These are phyloP conservation scores for Plenodomus lindquistii DNA, from an alignment of 2,329 filamentous ascomycete genomes.

Conservation along the genomic window DNA sequence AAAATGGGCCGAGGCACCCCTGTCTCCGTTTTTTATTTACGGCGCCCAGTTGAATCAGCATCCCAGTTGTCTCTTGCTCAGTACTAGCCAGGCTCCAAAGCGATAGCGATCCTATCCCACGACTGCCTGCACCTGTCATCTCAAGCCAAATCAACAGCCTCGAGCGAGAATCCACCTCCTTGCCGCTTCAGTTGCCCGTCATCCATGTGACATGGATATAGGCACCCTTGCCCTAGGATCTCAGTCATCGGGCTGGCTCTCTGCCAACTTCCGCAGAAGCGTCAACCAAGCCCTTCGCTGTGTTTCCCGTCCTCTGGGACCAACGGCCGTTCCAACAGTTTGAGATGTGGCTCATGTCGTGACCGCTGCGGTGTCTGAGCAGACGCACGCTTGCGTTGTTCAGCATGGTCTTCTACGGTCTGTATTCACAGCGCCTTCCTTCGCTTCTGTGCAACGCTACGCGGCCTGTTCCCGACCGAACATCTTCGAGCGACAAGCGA, in stretches of 20 bases:
- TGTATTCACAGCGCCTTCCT: constrained; percentile 5
- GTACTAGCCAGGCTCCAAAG: constrained; percentile 1
- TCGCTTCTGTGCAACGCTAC: constrained; percentile 12
- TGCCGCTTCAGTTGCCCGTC: not conserved
- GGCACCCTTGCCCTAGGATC: not conserved
- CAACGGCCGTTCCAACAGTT: constrained; percentile 44
- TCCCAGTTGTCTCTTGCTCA: not conserved
- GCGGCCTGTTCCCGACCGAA: constrained; percentile 8
- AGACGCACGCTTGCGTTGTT: not conserved
- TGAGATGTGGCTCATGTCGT: constrained; percentile 40
- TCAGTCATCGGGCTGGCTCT: constrained; percentile 11
- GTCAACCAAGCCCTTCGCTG: constrained; percentile 27
- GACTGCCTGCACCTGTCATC: not conserved
- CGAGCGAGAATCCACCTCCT: constrained; percentile 6
- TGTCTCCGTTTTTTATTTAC: constrained; percentile 4
- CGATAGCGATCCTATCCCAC: constrained; percentile 16
- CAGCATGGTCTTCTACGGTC: not conserved
- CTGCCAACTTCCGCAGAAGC: constrained; percentile 34
- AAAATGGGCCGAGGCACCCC: constrained; percentile 4
- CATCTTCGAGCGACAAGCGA: constrained; percentile 13
- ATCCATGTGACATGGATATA: not conserved
- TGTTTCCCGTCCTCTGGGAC: constrained; percentile 38
- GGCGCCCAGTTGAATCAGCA: constrained; percentile 15
- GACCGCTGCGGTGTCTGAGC: constrained; percentile 25
- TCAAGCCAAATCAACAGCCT: constrained; percentile 9